Percentiles rank a stretch among this genome's conserved stretches.
Conservation (phyloP, 352 stramenopile species). For the Hyphochytrium catenoides region DNA sequence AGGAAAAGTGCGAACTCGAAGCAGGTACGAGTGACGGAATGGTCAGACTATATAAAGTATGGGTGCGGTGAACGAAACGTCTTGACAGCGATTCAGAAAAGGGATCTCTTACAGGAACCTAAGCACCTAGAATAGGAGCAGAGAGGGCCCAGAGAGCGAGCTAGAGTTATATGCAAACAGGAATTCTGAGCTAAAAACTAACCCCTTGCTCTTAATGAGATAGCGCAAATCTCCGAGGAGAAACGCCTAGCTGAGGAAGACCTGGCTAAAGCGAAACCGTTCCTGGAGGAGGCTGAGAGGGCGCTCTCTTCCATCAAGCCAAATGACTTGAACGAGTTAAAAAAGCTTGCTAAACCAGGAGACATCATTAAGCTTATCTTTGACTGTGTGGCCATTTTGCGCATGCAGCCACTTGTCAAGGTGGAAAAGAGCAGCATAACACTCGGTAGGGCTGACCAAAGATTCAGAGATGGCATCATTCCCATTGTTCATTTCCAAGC, state of each 20-base stretch:
- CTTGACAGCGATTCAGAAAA: too few species aligned
- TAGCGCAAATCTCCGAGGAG: conserved; percentile 39
- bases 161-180: too few species aligned
- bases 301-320: conserved; percentile 61
- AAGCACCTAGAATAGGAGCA: too few species aligned
- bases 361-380: conserved; percentile 82
- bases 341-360: conserved; percentile 63
- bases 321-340: conserved; percentile 72
- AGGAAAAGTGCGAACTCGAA: conserved; percentile 51
- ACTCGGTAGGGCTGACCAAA: too few species aligned
- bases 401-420: conserved; percentile 52
- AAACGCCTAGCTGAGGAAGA: conserved; percentile 64
- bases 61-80: too few species aligned
- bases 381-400: conserved; percentile 61
- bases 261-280: conserved; percentile 63
- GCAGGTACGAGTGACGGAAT: conserved; percentile 11
- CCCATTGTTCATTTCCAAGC: too few species aligned
- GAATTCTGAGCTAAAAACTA: too few species aligned
- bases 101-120: too few species aligned
- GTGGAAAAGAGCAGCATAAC: conserved; percentile 28
- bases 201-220: too few species aligned
- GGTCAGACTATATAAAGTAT: too few species aligned
- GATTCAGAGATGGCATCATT: too few species aligned
- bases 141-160: too few species aligned
- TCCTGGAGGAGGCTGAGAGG: conserved; percentile 60